phyloP scores from a whole-genome alignment of 495 filamentous ascomycete species.

The Trichoderma gamsii region DNA sequence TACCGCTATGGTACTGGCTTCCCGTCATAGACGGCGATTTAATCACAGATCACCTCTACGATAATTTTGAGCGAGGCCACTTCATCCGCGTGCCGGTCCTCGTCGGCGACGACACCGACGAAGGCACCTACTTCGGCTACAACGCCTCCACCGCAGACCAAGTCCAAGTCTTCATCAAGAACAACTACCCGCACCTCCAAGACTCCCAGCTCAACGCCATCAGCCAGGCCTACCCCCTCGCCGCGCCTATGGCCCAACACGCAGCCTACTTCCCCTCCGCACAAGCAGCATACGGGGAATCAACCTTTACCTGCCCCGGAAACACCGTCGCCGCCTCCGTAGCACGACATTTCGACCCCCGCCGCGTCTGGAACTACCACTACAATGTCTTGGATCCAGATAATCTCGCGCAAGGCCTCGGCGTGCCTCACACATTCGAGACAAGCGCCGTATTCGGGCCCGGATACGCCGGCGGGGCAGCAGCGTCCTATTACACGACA shows the following conservation, averaged over 20 bases:
- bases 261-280: conserved; percentile 36
- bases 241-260: conserved; percentile 25
- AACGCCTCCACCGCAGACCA: conserved; percentile 38
- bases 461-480: conserved; percentile 24
- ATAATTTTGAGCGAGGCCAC: conserved; percentile 48
- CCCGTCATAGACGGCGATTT: conserved; percentile 61
- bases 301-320: conserved; percentile 58
- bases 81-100: conserved; percentile 67
- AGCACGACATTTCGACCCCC: conserved; percentile 20
- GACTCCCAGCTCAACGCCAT: conserved; percentile 42
- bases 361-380: conserved; percentile 27
- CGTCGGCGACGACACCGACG: conserved; percentile 65
- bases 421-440: conserved; percentile 34
- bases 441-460: conserved; percentile 40
- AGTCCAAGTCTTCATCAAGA: conserved; percentile 44
- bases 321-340: conserved; percentile 28
- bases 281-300: conserved; percentile 53
- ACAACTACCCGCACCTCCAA: conserved; percentile 41
- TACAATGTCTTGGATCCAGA: conserved; percentile 27
- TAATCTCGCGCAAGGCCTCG: conserved; percentile 23
- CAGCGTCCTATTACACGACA: conserved; percentile 32
- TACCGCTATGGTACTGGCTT: conserved; percentile 44
- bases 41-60: conserved; percentile 53
- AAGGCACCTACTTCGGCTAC: conserved; percentile 48
- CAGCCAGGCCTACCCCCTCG: conserved; percentile 23